Conservation (phyloP, 2,329 filamentous ascomycete species). For the Xylariaceae sp. region DNA sequence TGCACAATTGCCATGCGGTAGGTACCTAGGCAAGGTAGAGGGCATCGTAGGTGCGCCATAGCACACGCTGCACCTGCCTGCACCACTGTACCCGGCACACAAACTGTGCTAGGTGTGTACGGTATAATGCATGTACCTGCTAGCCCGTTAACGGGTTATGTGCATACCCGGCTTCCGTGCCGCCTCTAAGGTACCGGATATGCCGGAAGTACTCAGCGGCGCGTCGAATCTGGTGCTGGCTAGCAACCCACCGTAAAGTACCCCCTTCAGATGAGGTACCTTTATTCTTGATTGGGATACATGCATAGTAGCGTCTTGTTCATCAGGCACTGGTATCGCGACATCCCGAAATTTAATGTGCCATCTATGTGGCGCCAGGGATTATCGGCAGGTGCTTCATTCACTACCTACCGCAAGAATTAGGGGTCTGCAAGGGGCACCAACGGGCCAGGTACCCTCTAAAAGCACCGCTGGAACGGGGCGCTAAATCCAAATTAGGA, state of each 20-base stretch:
- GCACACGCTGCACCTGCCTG: too few relatives aligned
- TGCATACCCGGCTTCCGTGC: too few relatives aligned
- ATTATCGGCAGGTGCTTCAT: neutral
- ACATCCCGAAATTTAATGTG: neutral
- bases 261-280: too few relatives aligned
- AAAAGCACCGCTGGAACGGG: neutral
- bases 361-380: neutral
- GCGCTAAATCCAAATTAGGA: slow-evolving; percentile 7
- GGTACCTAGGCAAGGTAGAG: neutral
- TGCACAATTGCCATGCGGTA: neutral
- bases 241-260: neutral
- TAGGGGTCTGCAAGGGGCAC: slow-evolving; percentile 4
- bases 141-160: too few relatives aligned
- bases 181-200: too few relatives aligned
- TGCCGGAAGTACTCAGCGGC: too few relatives aligned
- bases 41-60: too few relatives aligned
- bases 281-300: too few relatives aligned
- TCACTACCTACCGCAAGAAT: slow-evolving; percentile 2
- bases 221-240: too few relatives aligned
- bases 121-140: too few relatives aligned
- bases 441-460: neutral
- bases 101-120: too few relatives aligned
- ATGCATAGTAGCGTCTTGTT: neutral
- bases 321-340: neutral
- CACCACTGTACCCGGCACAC: too few relatives aligned